Evolutionary conservation across 148 eudicot species (phyloP).

Genomic region (Agrostemma githago): DNA sequence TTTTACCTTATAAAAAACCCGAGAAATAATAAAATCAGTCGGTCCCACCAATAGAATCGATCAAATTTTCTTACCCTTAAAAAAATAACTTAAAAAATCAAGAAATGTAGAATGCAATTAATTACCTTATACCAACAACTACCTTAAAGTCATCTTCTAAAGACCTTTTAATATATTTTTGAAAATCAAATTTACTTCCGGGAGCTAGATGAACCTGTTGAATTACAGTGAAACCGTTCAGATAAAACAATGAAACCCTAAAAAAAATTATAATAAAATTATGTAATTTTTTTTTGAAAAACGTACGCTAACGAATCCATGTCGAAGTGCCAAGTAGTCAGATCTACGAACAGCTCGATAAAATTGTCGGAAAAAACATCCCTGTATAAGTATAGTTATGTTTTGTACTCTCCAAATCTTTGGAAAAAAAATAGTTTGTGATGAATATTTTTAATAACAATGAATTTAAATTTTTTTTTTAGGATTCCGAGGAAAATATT

Average conservation of each 20-base stretch:
- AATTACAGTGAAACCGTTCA: not conserved
- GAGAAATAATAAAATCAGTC: too few species aligned
- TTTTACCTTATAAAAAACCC: too few species aligned
- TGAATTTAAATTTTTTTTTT: too few species aligned
- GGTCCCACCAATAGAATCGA: too few species aligned
- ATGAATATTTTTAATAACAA: too few species aligned
- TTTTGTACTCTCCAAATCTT: not conserved
- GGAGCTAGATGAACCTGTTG: slow-evolving; percentile 86
- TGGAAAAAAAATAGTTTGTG: too few species aligned
- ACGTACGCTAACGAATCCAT: slow-evolving; percentile 63
- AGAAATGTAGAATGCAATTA: not conserved
- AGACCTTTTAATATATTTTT: slow-evolving; percentile 89
- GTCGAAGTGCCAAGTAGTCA: slow-evolving; percentile 75
- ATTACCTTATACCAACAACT: slow-evolving; percentile 87
- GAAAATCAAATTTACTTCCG: slow-evolving; percentile 88
- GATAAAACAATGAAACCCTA: not conserved
- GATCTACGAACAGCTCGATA: slow-evolving; percentile 56
- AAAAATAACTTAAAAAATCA: too few species aligned
- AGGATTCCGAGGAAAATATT: too few species aligned
- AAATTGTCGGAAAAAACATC: slow-evolving; percentile 82
- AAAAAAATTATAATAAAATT: not conserved
- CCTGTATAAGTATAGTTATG: slow-evolving; percentile 32
- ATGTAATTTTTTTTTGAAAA: not conserved
- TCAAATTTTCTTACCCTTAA: too few species aligned
- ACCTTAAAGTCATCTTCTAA: slow-evolving; percentile 97